Evolutionary conservation across 148 eudicot genomes (phyloP), one percentile per base, ranked within the genome.

Genomic region (Amaranthus cruentus): DNA sequence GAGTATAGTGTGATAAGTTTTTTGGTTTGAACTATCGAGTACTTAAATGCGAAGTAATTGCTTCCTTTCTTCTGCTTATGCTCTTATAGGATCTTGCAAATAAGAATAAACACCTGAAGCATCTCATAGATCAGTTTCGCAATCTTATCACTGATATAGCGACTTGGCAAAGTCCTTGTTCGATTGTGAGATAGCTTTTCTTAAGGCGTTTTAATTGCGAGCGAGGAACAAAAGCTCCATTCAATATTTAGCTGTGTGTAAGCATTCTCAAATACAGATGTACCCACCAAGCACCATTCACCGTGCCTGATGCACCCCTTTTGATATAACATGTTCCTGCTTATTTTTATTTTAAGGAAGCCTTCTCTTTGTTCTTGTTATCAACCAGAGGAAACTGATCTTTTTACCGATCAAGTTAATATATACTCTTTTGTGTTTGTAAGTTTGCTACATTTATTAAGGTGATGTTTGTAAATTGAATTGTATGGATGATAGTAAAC

Each of bases 81-180:
- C 70, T 4, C 38, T 56, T 58, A 74, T 70, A 95, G 97, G 96
- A 88, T 81, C 86, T 91, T 70, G 87, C 79, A 51, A 72, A 78
- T 56, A 95, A 91, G 83, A 91, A 94, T 79, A 86, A 81, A 80
- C 70, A 90, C 80, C 68, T 94, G 63, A 91, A 89, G 86, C 77
- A 56, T 80, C 89, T 94, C 48, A 85, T 94, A 59, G 87, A 90
- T 84, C 91, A 94, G 81, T 84, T 90, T 76, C 86, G 96, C 48
- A 87, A 83, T 65, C 90, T 94, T 44, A 81, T 91, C 44, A 73
- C 77, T 28, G 97, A 94, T 78, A 71, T 94, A 75, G 85, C 93
- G 10, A 88, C 93, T 8, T 91, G 98, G 97, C 97, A 89, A 80
- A 89, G 97, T 76, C 93, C 97, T 62, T 84, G 86, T 83, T 72